Evolutionary conservation across 495 filamentous ascomycete species (phyloP).

Genomic region (Lasiosphaeris hirsuta): DNA sequence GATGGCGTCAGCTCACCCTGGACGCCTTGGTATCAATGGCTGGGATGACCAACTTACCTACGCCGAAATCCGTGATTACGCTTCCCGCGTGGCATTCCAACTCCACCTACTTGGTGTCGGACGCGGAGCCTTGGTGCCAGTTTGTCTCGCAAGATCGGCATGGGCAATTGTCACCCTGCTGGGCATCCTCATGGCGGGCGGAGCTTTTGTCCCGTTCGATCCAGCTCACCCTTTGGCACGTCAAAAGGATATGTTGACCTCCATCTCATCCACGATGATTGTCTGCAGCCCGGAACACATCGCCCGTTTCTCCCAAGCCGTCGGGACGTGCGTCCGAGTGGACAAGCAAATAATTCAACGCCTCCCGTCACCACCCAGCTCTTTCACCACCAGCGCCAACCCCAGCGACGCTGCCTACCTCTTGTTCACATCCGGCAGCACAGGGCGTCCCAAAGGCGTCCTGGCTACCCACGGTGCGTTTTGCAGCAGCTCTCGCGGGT

Average conservation of each 20-base stretch:
- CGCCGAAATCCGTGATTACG: slow-evolving; percentile 39
- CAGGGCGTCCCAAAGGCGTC: slow-evolving; percentile 34
- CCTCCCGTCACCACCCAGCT: slow-evolving; percentile 8
- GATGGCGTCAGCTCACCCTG: slow-evolving; percentile 40
- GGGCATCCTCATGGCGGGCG: slow-evolving; percentile 50
- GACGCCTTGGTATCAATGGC: slow-evolving; percentile 30
- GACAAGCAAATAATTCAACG: slow-evolving; percentile 12
- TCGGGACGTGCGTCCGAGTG: slow-evolving; percentile 8
- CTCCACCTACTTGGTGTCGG: slow-evolving; percentile 39
- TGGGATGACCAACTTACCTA: slow-evolving; percentile 62
- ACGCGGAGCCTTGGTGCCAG: slow-evolving; percentile 49
- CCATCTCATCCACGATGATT: slow-evolving; percentile 30
- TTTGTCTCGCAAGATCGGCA: slow-evolving; percentile 54
- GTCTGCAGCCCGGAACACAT: slow-evolving; percentile 21
- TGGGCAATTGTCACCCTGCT: slow-evolving; percentile 47
- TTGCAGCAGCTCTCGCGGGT: not conserved
- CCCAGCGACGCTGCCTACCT: slow-evolving; percentile 42
- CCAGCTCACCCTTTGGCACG: slow-evolving; percentile 50
- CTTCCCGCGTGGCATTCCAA: slow-evolving; percentile 37
- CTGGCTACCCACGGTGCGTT: slow-evolving; percentile 35
- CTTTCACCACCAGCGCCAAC: not conserved
- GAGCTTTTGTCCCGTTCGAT: slow-evolving; percentile 56
- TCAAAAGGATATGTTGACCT: slow-evolving; percentile 31
- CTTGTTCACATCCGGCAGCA: slow-evolving; percentile 51
- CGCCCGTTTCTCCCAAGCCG: slow-evolving; percentile 7